These are phyloP conservation scores for Pseudevernia furfuracea DNA, from an alignment of 495 filamentous ascomycete genomes.

Conservation along the genomic window DNA sequence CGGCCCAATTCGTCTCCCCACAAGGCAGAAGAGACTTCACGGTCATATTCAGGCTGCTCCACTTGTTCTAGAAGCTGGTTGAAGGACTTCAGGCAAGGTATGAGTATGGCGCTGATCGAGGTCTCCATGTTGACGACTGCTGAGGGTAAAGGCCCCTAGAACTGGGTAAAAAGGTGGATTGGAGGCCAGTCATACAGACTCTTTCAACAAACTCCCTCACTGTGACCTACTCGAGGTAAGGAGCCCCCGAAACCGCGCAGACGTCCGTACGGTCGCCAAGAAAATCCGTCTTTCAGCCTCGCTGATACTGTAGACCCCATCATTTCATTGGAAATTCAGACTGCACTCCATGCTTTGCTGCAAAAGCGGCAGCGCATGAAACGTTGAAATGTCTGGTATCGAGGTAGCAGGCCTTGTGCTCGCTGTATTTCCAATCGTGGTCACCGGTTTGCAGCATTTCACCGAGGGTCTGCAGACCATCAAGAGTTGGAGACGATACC, in stretches of 20 bases:
- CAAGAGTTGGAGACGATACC: background rate
- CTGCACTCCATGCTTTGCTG: no score
- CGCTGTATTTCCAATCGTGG: background rate
- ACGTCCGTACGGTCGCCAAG: no score
- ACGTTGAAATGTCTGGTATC: background rate
- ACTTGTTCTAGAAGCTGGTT: background rate
- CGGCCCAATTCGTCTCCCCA: background rate
- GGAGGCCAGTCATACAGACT: no score
- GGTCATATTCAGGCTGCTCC: background rate
- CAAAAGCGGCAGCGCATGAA: no score
- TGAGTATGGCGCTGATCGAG: slow-evolving; percentile 1
- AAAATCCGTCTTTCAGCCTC: no score
- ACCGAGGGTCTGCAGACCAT: background rate
- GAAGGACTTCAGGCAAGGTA: background rate
- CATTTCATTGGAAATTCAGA: no score
- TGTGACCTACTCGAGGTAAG: no score
- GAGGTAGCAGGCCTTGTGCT: background rate
- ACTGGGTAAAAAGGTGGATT: no score
- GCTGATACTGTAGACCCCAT: no score
- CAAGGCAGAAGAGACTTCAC: background rate
- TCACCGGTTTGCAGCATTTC: background rate
- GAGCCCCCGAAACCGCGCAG: no score
- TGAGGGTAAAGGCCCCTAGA: no score
- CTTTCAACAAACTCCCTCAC: no score
- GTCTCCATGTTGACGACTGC: background rate